These are phyloP conservation scores for Sporothrix globosa DNA, from an alignment of 2,329 filamentous ascomycete genomes.

Conservation along the genomic window DNA sequence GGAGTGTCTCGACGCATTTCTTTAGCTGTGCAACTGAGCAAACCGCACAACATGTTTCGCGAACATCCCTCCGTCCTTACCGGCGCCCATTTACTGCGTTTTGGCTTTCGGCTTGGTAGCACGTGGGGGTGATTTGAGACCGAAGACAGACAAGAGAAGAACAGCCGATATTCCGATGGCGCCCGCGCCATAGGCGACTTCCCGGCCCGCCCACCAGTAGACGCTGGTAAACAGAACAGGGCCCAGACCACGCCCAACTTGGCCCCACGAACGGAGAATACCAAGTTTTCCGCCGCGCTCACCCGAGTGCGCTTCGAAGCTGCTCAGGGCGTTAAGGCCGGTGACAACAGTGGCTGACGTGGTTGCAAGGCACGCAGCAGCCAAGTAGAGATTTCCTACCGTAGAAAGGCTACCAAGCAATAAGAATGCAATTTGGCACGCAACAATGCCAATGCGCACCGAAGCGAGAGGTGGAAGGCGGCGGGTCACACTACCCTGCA, in stretches of 20 bases:
- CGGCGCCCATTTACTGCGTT: background rate
- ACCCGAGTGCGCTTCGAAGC: slow-evolving; percentile 78
- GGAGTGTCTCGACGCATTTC: background rate
- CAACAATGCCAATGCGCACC: slow-evolving; percentile 75
- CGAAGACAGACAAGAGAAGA: slow-evolving; percentile 68
- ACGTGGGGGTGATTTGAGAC: slow-evolving; percentile 66
- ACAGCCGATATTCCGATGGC: slow-evolving; percentile 79
- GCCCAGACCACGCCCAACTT: slow-evolving; percentile 83
- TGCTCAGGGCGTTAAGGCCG: slow-evolving; percentile 86
- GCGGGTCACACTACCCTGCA: slow-evolving; percentile 90
- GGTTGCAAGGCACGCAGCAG: slow-evolving; percentile 80
- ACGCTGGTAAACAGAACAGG: slow-evolving; percentile 90
- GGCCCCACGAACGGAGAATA: slow-evolving; percentile 77
- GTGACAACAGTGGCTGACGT: slow-evolving; percentile 96
- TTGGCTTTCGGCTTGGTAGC: slow-evolving; percentile 37
- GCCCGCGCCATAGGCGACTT: slow-evolving; percentile 80
- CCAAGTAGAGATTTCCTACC: slow-evolving; percentile 72
- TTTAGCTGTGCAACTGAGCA: no score
- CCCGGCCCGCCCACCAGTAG: slow-evolving; percentile 97
- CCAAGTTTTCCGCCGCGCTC: slow-evolving; percentile 88
- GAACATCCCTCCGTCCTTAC: no score
- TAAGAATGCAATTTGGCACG: slow-evolving; percentile 78
- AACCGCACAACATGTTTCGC: no score
- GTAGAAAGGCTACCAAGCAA: slow-evolving; percentile 72
- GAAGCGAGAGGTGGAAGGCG: slow-evolving; percentile 79